Percentiles rank a stretch among this genome's conserved stretches.
These are phyloP conservation scores for Phanerochaete sordida DNA, from an alignment of 768 basidiomycete species.

Conservation along the genomic window DNA sequence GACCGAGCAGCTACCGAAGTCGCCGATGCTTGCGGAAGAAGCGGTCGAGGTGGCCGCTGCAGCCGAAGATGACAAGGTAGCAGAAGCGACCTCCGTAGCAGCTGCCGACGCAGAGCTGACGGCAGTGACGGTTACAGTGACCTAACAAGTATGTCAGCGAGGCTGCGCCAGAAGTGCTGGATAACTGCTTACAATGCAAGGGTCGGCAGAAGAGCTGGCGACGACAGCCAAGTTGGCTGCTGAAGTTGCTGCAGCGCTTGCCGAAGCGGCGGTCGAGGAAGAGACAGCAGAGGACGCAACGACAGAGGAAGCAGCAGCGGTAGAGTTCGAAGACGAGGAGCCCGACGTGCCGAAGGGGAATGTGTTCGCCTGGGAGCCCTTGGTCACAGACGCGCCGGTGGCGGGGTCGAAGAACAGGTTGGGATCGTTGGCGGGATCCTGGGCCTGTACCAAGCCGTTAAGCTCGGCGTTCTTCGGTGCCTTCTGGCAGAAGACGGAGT, in stretches of 20 bases:
- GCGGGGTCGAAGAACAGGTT: slow-evolving; percentile 31
- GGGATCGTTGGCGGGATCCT: slow-evolving; percentile 31
- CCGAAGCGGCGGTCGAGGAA: slow-evolving; percentile 7
- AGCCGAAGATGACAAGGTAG: slow-evolving; percentile 8
- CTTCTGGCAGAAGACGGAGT: slow-evolving; percentile 46
- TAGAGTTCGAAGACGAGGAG: background rate
- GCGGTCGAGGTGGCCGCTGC: slow-evolving; percentile 13
- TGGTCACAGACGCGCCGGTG: slow-evolving; percentile 34
- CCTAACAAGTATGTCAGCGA: background rate
- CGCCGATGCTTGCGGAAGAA: slow-evolving; percentile 16
- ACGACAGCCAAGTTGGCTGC: slow-evolving; percentile 17
- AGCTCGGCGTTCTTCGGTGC: slow-evolving; percentile 33
- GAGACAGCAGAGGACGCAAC: slow-evolving; percentile 4
- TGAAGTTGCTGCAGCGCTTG: slow-evolving; percentile 2
- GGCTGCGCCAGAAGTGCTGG: background rate
- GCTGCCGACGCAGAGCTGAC: background rate
- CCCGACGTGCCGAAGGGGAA: slow-evolving; percentile 23
- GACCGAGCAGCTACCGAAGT: slow-evolving; percentile 54
- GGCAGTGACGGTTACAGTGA: slow-evolving; percentile 2
- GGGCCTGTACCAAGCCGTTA: slow-evolving; percentile 33
- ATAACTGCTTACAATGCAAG: slow-evolving; percentile 6
- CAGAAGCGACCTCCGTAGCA: slow-evolving; percentile 11
- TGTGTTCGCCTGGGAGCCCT: slow-evolving; percentile 41
- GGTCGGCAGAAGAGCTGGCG: slow-evolving; percentile 21
- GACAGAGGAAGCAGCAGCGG: slow-evolving; percentile 4